A percentile compares a stretch with the other conserved stretches of the same genome.
Evolutionary conservation across 164 flowering plant species (phyloP).

Genomic region (Vitis labrusca): DNA sequence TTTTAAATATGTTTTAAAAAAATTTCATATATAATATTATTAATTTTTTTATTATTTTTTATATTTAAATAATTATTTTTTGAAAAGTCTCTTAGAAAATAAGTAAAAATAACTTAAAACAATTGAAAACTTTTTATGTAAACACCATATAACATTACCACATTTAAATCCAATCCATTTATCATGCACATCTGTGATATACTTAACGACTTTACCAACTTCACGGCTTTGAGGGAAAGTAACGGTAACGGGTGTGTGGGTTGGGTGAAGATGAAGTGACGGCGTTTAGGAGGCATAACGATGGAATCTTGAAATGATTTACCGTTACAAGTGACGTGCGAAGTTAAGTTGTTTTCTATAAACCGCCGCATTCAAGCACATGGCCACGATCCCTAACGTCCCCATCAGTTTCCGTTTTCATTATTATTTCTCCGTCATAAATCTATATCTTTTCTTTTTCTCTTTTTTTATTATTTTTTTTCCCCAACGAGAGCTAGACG

Average conservation of each 20-base stretch:
- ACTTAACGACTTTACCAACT: too few relatives aligned
- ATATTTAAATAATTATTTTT: too few relatives aligned
- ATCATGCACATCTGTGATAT: too few relatives aligned
- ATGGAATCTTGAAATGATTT: background rate
- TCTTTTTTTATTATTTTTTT: background rate
- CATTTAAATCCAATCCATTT: too few relatives aligned
- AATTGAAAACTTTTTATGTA: too few relatives aligned
- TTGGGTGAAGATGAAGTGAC: background rate
- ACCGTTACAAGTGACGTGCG: conserved; percentile 14
- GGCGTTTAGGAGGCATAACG: background rate
- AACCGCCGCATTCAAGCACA: conserved; percentile 33
- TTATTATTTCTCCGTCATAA: background rate
- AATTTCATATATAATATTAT: too few relatives aligned
- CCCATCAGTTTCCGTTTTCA: conserved; percentile 7
- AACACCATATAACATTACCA: too few relatives aligned
- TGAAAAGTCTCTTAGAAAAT: too few relatives aligned
- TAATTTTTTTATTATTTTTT: too few relatives aligned
- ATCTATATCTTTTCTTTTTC: background rate
- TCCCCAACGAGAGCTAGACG: background rate
- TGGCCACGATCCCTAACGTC: conserved; percentile 29
- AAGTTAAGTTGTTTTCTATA: background rate
- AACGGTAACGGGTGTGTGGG: background rate
- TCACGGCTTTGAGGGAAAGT: too few relatives aligned
- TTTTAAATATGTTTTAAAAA: too few relatives aligned
- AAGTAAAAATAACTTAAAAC: too few relatives aligned